Evolutionary conservation across 805 yeast species (phyloP).

Genomic region (Suhomyces prunicola): DNA sequence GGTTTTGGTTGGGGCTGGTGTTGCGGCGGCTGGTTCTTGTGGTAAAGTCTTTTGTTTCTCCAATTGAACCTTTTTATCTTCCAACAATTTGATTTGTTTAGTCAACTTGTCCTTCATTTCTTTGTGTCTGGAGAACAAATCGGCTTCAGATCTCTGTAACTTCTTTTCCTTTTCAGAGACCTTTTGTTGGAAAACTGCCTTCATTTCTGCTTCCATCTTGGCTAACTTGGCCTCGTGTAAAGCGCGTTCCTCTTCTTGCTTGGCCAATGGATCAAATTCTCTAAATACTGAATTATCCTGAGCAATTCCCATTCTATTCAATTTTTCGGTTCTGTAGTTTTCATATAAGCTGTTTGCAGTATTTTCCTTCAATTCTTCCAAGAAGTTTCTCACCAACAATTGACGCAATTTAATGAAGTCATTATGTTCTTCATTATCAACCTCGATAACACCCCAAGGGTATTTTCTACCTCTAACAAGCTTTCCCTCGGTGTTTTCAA

Average conservation of each 20-base stretch:
- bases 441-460: constrained; percentile 97
- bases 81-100: constrained; percentile 84
- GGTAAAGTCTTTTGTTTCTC: constrained; percentile 57
- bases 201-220: constrained; percentile 95
- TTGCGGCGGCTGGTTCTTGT: constrained; percentile 46
- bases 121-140: constrained; percentile 89
- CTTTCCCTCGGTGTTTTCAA: constrained; percentile 71
- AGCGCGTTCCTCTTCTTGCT: constrained; percentile 90
- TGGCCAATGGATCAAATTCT: constrained; percentile 88
- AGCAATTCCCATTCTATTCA: constrained; percentile 76
- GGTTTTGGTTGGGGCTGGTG: constrained; percentile 52
- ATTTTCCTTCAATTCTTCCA: constrained; percentile 90
- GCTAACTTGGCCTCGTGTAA: constrained; percentile 91
- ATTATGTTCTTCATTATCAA: constrained; percentile 90
- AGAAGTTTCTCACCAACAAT: constrained; percentile 79
- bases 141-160: constrained; percentile 94
- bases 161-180: constrained; percentile 96
- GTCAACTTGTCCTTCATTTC: constrained; percentile 94
- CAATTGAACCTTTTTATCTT: constrained; percentile 82
- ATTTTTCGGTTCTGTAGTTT: constrained; percentile 81
- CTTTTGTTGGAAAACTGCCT: constrained; percentile 91
- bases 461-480: constrained; percentile 85
- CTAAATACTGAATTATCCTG: constrained; percentile 93
- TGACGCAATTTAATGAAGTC: constrained; percentile 89
- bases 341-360: constrained; percentile 79